Evolutionary conservation across 192 early-diverging fungal genomes (phyloP).

Genomic region (Neocallimastix lanati): DNA sequence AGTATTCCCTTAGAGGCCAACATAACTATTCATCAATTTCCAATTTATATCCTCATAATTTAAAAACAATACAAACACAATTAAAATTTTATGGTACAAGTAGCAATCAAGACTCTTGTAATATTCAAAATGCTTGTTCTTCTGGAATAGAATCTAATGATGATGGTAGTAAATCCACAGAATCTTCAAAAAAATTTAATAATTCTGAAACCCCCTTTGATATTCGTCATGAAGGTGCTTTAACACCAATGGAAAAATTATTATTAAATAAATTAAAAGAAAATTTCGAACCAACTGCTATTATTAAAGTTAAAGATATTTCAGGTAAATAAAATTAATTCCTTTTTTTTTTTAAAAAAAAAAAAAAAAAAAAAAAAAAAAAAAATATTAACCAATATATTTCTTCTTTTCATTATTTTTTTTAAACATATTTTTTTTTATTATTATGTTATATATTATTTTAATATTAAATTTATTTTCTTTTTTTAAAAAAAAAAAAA

Average conservation of each 20-base stretch:
- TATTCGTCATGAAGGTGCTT: background rate
- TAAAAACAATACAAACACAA: background rate
- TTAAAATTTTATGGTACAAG: background rate
- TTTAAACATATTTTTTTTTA: no score
- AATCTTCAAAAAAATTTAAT: background rate
- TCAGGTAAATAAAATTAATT: slow-evolving; percentile 53
- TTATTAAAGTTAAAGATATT: slow-evolving; percentile 58
- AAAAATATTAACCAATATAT: no score
- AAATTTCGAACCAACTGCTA: slow-evolving; percentile 39
- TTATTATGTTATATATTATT: no score
- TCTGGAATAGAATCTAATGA: background rate
- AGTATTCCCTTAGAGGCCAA: no score
- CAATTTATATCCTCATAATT: background rate
- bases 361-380: no score
- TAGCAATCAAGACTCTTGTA: background rate
- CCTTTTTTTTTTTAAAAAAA: no score
- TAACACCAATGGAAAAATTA: background rate
- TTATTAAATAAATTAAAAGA: slow-evolving; percentile 40
- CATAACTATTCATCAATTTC: no score
- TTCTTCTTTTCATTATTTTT: no score
- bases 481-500: no score
- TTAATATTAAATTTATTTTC: no score
- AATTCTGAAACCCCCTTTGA: background rate
- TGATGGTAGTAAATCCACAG: no score
- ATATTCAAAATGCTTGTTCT: background rate